These are phyloP conservation scores for Aspergillus quadricinctus DNA, from an alignment of 2,329 filamentous ascomycete genomes.

Conservation along the genomic window DNA sequence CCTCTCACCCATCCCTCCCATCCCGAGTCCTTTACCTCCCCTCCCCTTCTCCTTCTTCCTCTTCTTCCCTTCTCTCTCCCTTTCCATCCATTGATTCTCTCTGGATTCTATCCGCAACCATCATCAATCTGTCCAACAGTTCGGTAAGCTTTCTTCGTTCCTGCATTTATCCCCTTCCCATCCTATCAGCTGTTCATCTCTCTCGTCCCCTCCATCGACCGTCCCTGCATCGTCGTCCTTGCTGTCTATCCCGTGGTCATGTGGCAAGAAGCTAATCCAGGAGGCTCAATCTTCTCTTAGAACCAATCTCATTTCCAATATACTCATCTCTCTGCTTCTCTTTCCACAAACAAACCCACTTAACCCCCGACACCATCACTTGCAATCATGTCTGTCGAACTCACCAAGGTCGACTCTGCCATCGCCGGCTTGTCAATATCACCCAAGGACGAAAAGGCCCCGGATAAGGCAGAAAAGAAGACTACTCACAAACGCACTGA, in stretches of 20 bases:
- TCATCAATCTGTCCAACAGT: not conserved
- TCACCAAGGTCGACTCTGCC: conserved; percentile 89
- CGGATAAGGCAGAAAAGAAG: conserved; percentile 47
- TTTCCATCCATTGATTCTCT: conserved; percentile 2
- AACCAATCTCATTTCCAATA: conserved; percentile 4
- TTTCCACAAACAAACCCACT: conserved; percentile 1
- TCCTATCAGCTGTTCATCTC: not conserved
- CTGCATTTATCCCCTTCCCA: not conserved
- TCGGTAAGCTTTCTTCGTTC: conserved; percentile 10
- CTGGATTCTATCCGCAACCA: conserved; percentile 1
- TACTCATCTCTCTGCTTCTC: conserved; percentile 5
- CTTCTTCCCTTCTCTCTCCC: conserved; percentile 1
- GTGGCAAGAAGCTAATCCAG: not conserved
- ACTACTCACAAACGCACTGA: conserved; percentile 64
- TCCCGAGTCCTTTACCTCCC: conserved; percentile 1
- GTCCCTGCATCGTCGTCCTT: conserved; percentile 5
- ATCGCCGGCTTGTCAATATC: conserved; percentile 71
- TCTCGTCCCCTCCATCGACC: not conserved
- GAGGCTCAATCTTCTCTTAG: not conserved
- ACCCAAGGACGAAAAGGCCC: conserved; percentile 57
- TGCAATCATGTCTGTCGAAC: conserved; percentile 56
- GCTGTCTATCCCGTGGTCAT: conserved; percentile 3
- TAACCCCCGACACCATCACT: not conserved
- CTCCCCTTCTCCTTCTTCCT: conserved; percentile 2
- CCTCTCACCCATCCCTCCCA: conserved; percentile 7